phyloP scores from a whole-genome alignment of 805 yeast genomes.

The Starmerella apicola region DNA sequence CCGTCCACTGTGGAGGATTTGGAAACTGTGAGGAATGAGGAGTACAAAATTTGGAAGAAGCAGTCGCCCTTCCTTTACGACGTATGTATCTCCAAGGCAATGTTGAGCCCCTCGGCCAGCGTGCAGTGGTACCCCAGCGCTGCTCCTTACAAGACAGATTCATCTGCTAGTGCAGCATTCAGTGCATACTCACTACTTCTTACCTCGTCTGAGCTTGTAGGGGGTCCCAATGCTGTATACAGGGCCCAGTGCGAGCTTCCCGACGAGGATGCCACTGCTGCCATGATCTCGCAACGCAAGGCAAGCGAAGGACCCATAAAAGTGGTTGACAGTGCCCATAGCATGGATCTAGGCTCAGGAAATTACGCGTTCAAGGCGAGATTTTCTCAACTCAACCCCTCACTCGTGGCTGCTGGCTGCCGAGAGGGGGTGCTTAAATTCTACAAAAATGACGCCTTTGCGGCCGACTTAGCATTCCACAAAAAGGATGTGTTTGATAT shows the following conservation, averaged over 20 bases:
- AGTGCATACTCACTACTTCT: constrained; percentile 39
- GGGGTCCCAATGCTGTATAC: constrained; percentile 35
- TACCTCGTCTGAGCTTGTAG: constrained; percentile 34
- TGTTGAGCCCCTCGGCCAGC: constrained; percentile 50
- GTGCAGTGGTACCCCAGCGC: constrained; percentile 50
- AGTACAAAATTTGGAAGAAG: constrained; percentile 53
- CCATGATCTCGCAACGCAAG: constrained; percentile 49
- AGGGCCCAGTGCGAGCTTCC: constrained; percentile 31
- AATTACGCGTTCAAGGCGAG: constrained; percentile 29
- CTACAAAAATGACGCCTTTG: constrained; percentile 10
- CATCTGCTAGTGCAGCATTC: constrained; percentile 14
- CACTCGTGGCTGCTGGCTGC: constrained; percentile 43
- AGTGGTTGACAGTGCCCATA: constrained; percentile 2
- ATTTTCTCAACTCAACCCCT: constrained; percentile 37
- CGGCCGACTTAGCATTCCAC: constrained; percentile 40
- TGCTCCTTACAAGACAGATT: constrained; percentile 3
- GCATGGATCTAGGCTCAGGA: constrained; percentile 7
- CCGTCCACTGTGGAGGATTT: constrained; percentile 10
- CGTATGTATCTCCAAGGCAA: constrained; percentile 40
- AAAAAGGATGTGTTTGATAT: constrained; percentile 55
- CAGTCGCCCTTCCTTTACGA: constrained; percentile 49
- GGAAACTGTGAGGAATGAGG: constrained; percentile 23
- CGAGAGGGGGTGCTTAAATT: constrained; percentile 28
- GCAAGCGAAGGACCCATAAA: constrained; percentile 41
- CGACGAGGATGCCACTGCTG: constrained; percentile 8